Percentiles rank a stretch among this genome's conserved stretches.
phyloP scores from a whole-genome alignment of 371 early-diverging fungal species.

The Rhizomucor pusillus region DNA sequence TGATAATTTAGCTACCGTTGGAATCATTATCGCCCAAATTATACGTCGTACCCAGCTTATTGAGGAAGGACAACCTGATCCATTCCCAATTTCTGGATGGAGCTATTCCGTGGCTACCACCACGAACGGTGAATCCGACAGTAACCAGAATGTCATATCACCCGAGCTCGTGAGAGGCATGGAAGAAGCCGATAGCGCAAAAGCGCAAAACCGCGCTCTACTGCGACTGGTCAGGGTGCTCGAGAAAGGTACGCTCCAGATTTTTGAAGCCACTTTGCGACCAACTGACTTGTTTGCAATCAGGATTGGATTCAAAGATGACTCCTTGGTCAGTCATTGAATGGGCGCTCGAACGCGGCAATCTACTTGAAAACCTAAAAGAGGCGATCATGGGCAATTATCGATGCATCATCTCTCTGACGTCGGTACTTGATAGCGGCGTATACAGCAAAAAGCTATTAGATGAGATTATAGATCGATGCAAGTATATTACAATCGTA shows the following conservation, averaged over 20 bases:
- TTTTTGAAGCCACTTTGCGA: not conserved
- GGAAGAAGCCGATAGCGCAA: conserved; percentile 46
- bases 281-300: not conserved
- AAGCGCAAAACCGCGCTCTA: conserved; percentile 51
- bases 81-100: conserved; percentile 45
- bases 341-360: conserved; percentile 56
- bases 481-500: conserved; percentile 47
- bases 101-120: conserved; percentile 10
- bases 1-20: conserved; percentile 53
- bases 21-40: conserved; percentile 61
- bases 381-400: conserved; percentile 68
- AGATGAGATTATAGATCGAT: conserved; percentile 61
- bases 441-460: conserved; percentile 47
- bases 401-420: conserved; percentile 49
- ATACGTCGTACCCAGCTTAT: conserved; percentile 56
- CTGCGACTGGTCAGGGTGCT: conserved; percentile 56
- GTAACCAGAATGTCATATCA: conserved; percentile 8
- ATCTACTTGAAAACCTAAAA: conserved; percentile 55
- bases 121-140: conserved; percentile 7
- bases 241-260: conserved; percentile 44
- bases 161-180: conserved; percentile 30
- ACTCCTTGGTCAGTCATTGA: conserved; percentile 54
- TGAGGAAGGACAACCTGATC: conserved; percentile 40
- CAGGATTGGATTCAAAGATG: conserved; percentile 34
- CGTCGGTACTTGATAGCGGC: conserved; percentile 56